Conservation (phyloP, 2,329 filamentous ascomycete genomes). For the Colletotrichum melonis region DNA sequence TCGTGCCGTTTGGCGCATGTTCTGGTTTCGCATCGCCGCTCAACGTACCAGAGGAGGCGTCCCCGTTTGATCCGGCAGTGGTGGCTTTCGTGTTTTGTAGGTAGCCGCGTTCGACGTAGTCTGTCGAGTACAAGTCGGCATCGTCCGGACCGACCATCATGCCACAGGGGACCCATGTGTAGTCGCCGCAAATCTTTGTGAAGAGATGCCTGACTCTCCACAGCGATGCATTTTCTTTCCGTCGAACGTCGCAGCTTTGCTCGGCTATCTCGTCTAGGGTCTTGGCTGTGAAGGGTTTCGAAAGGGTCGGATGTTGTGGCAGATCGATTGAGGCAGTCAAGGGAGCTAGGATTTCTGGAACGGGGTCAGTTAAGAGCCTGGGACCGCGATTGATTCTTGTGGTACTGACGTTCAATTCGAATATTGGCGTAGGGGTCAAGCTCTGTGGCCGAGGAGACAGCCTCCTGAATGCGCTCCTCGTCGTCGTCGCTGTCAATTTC, state of each 20-base stretch:
- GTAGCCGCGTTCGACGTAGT: slow-evolving; percentile 53
- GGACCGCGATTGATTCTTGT: neutral
- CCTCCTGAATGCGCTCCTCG: slow-evolving; percentile 70
- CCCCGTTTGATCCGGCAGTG: slow-evolving; percentile 1
- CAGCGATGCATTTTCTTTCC: slow-evolving; percentile 78
- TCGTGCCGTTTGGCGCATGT: slow-evolving; percentile 36
- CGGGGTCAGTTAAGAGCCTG: slow-evolving; percentile 42
- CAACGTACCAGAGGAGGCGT: slow-evolving; percentile 18
- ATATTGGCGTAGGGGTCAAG: slow-evolving; percentile 81
- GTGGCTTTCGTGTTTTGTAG: slow-evolving; percentile 36
- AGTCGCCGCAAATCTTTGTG: slow-evolving; percentile 80
- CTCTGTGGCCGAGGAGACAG: slow-evolving; percentile 71
- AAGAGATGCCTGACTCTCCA: slow-evolving; percentile 81
- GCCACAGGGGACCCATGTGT: slow-evolving; percentile 73
- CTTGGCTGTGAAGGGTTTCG: slow-evolving; percentile 78
- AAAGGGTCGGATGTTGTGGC: slow-evolving; percentile 78
- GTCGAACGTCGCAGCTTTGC: slow-evolving; percentile 77
- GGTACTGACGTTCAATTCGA: slow-evolving; percentile 73
- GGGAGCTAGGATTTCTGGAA: slow-evolving; percentile 77
- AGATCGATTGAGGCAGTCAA: slow-evolving; percentile 81
- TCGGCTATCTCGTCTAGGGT: slow-evolving; percentile 77
- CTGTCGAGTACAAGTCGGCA: slow-evolving; percentile 63
- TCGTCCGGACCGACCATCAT: slow-evolving; percentile 68
- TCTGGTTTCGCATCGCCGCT: slow-evolving; percentile 36
- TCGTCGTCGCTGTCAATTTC: slow-evolving; percentile 80